These are phyloP conservation scores for Vaccinium darrowii DNA, from an alignment of 148 eudicot species.

Conservation along the genomic window DNA sequence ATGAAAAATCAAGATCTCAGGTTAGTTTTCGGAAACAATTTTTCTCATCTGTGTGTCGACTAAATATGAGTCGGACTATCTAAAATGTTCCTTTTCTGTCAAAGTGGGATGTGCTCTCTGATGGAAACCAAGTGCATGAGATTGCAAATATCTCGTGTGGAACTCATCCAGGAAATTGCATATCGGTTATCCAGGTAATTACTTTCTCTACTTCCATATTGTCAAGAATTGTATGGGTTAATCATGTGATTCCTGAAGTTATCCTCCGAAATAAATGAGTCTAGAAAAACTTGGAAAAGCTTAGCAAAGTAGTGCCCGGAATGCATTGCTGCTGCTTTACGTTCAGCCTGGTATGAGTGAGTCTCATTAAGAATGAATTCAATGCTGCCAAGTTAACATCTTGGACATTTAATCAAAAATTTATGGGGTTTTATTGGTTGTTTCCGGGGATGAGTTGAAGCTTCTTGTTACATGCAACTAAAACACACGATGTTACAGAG, in stretches of 20 bases:
- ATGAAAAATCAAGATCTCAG: slow-evolving; percentile 38
- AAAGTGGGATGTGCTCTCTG: slow-evolving; percentile 61
- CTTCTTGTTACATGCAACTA: neutral
- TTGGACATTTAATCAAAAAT: neutral
- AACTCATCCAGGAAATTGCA: slow-evolving; percentile 35
- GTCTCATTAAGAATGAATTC: neutral
- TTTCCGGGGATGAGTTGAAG: neutral
- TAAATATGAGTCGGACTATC: neutral
- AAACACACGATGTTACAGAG: neutral
- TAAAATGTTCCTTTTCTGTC: neutral
- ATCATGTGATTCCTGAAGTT: neutral
- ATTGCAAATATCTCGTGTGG: slow-evolving; percentile 39
- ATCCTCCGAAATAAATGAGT: neutral
- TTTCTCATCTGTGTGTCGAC: neutral
- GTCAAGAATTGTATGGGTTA: neutral
- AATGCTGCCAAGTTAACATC: neutral
- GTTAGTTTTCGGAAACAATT: slow-evolving; percentile 18
- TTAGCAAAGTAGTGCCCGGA: neutral
- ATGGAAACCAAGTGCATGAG: slow-evolving; percentile 29
- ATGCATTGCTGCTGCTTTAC: neutral
- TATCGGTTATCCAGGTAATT: slow-evolving; percentile 55
- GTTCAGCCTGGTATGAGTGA: neutral
- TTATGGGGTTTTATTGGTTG: neutral
- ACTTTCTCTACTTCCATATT: neutral
- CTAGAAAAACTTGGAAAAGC: neutral